Base-by-base conservation (phyloP, 225 moss, liverwort and hornwort species). In the Pleurozium schreberi region DNA sequence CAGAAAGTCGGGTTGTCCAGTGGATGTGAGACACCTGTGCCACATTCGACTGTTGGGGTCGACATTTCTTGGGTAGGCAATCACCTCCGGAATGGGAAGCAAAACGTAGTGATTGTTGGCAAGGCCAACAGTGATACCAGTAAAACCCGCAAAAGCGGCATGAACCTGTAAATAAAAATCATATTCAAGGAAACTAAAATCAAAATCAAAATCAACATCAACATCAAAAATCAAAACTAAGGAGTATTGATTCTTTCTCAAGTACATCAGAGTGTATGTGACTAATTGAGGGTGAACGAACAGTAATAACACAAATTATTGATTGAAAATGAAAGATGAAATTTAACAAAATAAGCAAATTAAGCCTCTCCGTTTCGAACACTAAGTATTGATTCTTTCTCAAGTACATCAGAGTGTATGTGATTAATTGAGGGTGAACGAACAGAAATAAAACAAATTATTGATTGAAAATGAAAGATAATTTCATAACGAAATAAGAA, bases 21-120 rank as follows among this genome's bases (percentile, higher is more conserved):
- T 98, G 52, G 98, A 96, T 69, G 98, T 98, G 80, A 98, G 93
- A 88, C 98, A 98, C 85, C 97, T 88, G 89, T 98, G 98, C 98
- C 98, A 97, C 98, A 98, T 98, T 86, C 98, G 96, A 86, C 98
- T 98, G 87, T 97, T 93, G 8, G 98, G 98, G 82, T 98, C 97
- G 0, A 98, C 98, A 83, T 97, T 96, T 55, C 97, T 92, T 6
- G 96, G 87, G 77, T 97, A 92, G 3, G 95, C 88, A 49, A 98
- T 98, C 73, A 98, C 98, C 90, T 97, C 95, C 1, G 96, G 95
- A 76, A 98, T 98, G 42, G 98, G 98, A 28, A 97, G 93, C 42
- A 96, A 84, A 68, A 96, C 97, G 62, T 97, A 97, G 89, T 98
- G 98, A 71, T 97, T 98, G 91, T 98, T 98, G 81, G 93, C 93